These are phyloP conservation scores for Apiospora hydei DNA, from an alignment of 2,329 filamentous ascomycete genomes.

Conservation along the genomic window DNA sequence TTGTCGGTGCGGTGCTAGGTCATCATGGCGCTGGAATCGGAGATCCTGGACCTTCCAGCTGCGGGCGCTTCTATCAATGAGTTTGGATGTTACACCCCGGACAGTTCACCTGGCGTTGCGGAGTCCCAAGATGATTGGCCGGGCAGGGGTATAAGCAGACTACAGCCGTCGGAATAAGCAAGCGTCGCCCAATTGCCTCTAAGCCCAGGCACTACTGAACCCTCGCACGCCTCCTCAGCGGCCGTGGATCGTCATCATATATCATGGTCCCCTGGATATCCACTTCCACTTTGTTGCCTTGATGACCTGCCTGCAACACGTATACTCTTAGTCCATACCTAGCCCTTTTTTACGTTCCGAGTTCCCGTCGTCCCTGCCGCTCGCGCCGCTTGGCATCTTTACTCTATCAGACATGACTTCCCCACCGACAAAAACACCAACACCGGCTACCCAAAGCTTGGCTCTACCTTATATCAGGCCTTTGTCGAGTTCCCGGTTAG, in stretches of 20 bases:
- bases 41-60: too few relatives aligned
- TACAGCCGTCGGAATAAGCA: conserved; percentile 3
- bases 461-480: conserved; percentile 36
- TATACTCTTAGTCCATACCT: neutral
- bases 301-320: neutral
- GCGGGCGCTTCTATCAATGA: too few relatives aligned
- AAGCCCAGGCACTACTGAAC: conserved; percentile 5
- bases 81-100: neutral
- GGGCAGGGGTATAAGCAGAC: neutral
- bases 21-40: neutral
- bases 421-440: neutral
- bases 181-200: conserved; percentile 3
- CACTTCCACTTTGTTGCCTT: neutral
- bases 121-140: neutral
- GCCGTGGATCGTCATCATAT: neutral
- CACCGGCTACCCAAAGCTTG: conserved; percentile 9
- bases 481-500: conserved; percentile 42
- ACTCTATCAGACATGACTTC: conserved; percentile 6
- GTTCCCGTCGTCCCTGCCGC: neutral
- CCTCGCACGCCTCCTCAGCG: neutral
- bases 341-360: neutral
- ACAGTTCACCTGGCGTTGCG: neutral
- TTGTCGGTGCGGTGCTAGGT: neutral
- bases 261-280: neutral
- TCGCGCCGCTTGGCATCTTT: neutral